phyloP scores from a whole-genome alignment of 495 filamentous ascomycete genomes.

The Cenococcum geophilum region DNA sequence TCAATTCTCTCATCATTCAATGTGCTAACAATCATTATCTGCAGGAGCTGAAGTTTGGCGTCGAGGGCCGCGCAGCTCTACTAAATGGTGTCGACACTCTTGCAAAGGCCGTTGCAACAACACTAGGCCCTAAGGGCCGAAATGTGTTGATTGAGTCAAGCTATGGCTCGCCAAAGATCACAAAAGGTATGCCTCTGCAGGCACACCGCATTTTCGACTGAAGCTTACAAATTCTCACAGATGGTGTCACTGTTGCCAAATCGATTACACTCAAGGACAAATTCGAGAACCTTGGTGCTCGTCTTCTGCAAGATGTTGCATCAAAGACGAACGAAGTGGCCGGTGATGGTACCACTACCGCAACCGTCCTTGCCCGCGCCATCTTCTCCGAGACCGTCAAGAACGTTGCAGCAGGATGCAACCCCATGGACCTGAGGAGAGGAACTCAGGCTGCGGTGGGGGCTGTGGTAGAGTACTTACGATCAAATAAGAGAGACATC shows the following conservation, averaged over 20 bases:
- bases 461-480: conserved; percentile 86
- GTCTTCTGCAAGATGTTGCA: conserved; percentile 93
- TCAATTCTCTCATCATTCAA: conserved; percentile 8
- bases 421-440: conserved; percentile 96
- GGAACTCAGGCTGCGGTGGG: conserved; percentile 96
- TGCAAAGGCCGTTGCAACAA: conserved; percentile 92
- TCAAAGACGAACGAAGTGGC: conserved; percentile 99
- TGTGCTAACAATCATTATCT: conserved; percentile 6
- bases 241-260: conserved; percentile 91
- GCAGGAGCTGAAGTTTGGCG: conserved; percentile 96
- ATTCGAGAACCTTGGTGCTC: conserved; percentile 98
- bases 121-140: conserved; percentile 92
- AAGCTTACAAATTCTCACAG: conserved; percentile 46
- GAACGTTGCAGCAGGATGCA: conserved; percentile 98
- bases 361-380: conserved; percentile 91
- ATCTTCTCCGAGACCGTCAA: conserved; percentile 99
- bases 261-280: conserved; percentile 95
- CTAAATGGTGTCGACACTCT: conserved; percentile 94
- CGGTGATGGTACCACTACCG: conserved; percentile 96
- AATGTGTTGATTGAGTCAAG: conserved; percentile 97
- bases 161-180: conserved; percentile 98
- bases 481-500: conserved; percentile 91
- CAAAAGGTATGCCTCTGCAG: conserved; percentile 66
- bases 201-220: neutral
- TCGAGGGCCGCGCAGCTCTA: conserved; percentile 82